Evolutionary conservation across 1,284 basidiomycete species (phyloP).

Genomic region (Ustilago hordei): DNA sequence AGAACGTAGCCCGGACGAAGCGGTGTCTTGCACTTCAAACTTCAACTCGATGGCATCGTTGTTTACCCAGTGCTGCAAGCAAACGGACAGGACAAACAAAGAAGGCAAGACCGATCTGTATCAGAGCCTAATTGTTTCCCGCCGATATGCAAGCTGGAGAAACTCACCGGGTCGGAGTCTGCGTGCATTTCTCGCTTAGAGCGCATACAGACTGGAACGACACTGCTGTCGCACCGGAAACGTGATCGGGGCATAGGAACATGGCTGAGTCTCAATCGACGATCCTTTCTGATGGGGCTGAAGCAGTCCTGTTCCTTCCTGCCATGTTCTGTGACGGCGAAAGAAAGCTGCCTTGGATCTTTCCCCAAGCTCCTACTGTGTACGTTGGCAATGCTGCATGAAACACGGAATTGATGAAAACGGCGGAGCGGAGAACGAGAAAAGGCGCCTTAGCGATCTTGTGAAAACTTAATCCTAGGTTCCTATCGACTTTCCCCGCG

Average conservation of each 20-base stretch:
- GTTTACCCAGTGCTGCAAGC: background rate
- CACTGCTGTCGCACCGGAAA: too few species aligned
- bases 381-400: background rate
- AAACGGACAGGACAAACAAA: background rate
- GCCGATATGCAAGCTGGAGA: background rate
- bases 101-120: background rate
- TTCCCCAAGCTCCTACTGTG: background rate
- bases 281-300: too few species aligned
- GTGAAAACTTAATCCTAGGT: background rate
- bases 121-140: background rate
- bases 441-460: background rate
- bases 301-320: too few species aligned
- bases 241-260: background rate
- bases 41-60: too few species aligned
- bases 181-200: background rate
- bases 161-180: slow-evolving; percentile 2
- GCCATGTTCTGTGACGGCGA: too few species aligned
- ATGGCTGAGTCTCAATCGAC: background rate
- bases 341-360: background rate
- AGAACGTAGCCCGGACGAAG: too few species aligned
- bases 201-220: background rate
- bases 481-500: slow-evolving; percentile 1
- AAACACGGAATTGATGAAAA: background rate
- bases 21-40: too few species aligned
- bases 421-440: background rate